Evolutionary conservation across 2,329 filamentous ascomycete species (phyloP).

Genomic region (Botrytis elliptica): DNA sequence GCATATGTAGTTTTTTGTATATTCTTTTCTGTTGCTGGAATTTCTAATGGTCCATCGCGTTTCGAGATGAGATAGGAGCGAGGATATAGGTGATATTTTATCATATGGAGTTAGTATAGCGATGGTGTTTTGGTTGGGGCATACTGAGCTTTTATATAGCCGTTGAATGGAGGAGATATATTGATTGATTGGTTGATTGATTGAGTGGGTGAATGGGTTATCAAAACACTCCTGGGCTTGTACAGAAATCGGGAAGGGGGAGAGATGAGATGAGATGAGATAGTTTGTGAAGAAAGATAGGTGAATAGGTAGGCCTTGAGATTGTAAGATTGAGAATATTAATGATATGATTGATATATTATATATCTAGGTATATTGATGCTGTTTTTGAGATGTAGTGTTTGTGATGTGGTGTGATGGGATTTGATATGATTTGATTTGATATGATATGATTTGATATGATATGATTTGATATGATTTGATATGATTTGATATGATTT

Average conservation of each 20-base stretch:
- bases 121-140: background rate
- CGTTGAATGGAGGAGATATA: background rate
- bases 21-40: background rate
- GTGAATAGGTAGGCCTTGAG: background rate
- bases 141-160: background rate
- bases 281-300: background rate
- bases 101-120: background rate
- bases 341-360: background rate
- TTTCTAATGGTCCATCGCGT: background rate
- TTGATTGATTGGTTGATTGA: background rate
- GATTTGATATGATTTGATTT: background rate
- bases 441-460: too few relatives aligned
- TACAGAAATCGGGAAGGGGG: background rate
- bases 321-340: background rate
- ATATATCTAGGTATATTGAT: too few relatives aligned
- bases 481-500: background rate
- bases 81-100: background rate
- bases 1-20: conserved; percentile 10
- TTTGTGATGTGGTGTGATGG: background rate
- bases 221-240: background rate
- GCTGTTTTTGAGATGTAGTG: background rate
- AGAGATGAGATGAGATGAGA: background rate
- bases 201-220: background rate
- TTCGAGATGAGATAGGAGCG: background rate
- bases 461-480: too few relatives aligned